Evolutionary conservation across 2,329 filamentous ascomycete genomes (phyloP), one percentile per base, ranked within the genome.

Genomic region (Hirsutella minnesotensis): DNA sequence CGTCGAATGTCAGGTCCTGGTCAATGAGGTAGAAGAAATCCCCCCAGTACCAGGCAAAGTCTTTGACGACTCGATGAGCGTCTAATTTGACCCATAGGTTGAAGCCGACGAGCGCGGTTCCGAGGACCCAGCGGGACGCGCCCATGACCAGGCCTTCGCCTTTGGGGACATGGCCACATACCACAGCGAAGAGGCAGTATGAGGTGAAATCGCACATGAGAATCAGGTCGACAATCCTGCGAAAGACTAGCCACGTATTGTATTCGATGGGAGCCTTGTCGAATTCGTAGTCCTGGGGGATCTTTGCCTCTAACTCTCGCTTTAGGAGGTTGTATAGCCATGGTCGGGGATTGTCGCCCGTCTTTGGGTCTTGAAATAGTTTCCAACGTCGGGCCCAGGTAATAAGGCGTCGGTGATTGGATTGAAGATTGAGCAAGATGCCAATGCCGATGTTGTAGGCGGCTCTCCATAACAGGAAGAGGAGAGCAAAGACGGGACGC

Each of bases 11-110:
- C 60, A 98, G 72, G 58, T 95, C 87, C 66, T 96, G 89, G 64
- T 98, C 92, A 61, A 98, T 86, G 57, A 98, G 81, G 65, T 88
- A 98, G 72, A 96, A 98, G 67, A 96, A 96, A 64, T 98, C 92
- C 47, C 92, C 92, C 92, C 92, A 98, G 66, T 96, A 98, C 92
- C 92, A 98, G 22, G 92, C 92, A 67, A 89, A 98, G 65, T 98
- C 92, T 65, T 96, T 96, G 58, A 98, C 92, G 40, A 98, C 92
- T 47, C 92, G 78, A 63, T 98, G 92, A 18, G 92, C 92, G 64
- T 98, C 92, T 48, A 98, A 73, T 67, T 98, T 98, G 49, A 98
- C 92, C 89, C 92, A 96, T 19, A 96, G 73, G 62, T 96, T 98
- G 75, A 98, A 96, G 45, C 85, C 73, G 49, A 98, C 82, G 21